phyloP scores from a whole-genome alignment of 352 stramenopile genomes.

The Plasmopara viticola region DNA sequence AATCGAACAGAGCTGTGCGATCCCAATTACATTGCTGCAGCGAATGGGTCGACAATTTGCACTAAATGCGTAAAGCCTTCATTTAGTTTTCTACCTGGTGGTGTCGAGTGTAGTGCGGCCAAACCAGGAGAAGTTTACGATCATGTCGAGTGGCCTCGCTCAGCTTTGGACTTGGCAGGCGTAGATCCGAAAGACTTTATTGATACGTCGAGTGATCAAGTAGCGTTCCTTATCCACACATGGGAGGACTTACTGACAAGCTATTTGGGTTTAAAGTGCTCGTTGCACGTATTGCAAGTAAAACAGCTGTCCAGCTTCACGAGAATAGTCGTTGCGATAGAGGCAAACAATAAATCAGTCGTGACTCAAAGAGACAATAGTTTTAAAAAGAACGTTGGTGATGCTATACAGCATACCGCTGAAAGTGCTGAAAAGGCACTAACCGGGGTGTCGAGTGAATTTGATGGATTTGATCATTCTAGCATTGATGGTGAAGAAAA shows the following conservation, averaged over 20 bases:
- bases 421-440: slow-evolving; percentile 14
- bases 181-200: slow-evolving; percentile 12
- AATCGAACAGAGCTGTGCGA: slow-evolving; percentile 24
- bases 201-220: not conserved
- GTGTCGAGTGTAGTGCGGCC: slow-evolving; percentile 20
- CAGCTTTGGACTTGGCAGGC: slow-evolving; percentile 20
- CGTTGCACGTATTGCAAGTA: slow-evolving; percentile 28
- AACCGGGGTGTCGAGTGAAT: slow-evolving; percentile 12
- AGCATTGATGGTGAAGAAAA: not conserved
- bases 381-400: not conserved
- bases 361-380: slow-evolving; percentile 1
- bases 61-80: slow-evolving; percentile 21
- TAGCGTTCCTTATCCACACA: slow-evolving; percentile 9
- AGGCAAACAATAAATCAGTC: slow-evolving; percentile 6
- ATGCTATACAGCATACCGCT: slow-evolving; percentile 11
- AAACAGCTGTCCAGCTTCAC: not conserved
- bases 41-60: slow-evolving; percentile 24
- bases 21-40: slow-evolving; percentile 16
- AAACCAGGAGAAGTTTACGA: slow-evolving; percentile 40
- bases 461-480: slow-evolving; percentile 3
- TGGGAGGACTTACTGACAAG: slow-evolving; percentile 21
- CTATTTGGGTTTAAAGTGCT: slow-evolving; percentile 9
- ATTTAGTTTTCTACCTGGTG: slow-evolving; percentile 31
- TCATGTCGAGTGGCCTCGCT: slow-evolving; percentile 26
- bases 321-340: slow-evolving; percentile 23